These are phyloP conservation scores for Venturia effusa DNA, from an alignment of 2,329 filamentous ascomycete species.

Conservation along the genomic window DNA sequence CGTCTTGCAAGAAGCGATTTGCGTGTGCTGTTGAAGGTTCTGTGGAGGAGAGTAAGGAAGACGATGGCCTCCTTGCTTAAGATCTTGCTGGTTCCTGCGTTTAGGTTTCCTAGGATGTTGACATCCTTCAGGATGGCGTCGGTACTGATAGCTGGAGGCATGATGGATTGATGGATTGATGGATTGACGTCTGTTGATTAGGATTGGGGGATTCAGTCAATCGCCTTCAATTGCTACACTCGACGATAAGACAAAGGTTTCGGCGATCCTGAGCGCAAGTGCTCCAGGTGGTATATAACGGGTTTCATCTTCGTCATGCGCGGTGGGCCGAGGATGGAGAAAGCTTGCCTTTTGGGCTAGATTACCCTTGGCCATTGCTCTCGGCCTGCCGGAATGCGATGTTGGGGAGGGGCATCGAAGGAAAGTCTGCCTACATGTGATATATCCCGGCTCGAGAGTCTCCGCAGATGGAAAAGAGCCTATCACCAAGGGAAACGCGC, in stretches of 20 bases:
- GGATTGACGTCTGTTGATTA: neutral
- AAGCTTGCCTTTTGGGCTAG: neutral
- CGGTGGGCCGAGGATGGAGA: slow-evolving; percentile 1
- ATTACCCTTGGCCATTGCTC: neutral
- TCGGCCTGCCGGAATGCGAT: neutral
- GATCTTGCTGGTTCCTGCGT: slow-evolving; percentile 76
- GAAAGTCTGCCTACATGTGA: neutral
- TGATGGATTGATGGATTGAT: neutral
- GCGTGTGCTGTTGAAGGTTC: slow-evolving; percentile 83
- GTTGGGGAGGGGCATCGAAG: neutral
- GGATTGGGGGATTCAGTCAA: neutral
- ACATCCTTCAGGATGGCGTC: slow-evolving; percentile 9
- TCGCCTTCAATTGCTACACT: neutral
- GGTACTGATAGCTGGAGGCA: slow-evolving; percentile 2
- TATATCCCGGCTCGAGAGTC: neutral
- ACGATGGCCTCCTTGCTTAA: slow-evolving; percentile 80
- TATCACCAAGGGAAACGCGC: too few species aligned
- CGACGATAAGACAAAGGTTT: neutral
- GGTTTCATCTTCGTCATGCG: neutral
- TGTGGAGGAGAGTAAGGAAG: slow-evolving; percentile 89
- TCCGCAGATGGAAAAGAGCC: neutral
- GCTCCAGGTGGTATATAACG: neutral
- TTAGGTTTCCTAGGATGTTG: slow-evolving; percentile 60
- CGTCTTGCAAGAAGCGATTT: slow-evolving; percentile 84
- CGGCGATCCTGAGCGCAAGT: neutral